Evolutionary conservation across 164 flowering plant genomes (phyloP).

Genomic region (Berberis thunbergii): DNA sequence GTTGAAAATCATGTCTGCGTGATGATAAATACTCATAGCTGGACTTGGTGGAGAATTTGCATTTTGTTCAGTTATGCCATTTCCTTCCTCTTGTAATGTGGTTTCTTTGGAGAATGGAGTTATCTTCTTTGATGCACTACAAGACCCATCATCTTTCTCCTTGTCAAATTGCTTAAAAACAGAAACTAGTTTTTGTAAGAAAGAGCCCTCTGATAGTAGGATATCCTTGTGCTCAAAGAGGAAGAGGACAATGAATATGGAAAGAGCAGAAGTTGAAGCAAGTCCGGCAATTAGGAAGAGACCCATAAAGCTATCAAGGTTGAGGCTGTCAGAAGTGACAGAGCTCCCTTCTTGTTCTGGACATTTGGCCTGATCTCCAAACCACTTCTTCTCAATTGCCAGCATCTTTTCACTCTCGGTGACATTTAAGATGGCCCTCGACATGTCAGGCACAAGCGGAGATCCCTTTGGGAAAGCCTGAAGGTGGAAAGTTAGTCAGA

Average conservation of each 20-base stretch:
- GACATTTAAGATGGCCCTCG: slow-evolving; percentile 15
- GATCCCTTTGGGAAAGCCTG: slow-evolving; percentile 15
- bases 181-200: neutral
- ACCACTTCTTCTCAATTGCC: slow-evolving; percentile 9
- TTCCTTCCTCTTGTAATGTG: neutral
- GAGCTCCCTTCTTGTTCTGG: neutral
- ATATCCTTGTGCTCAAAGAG: slow-evolving; percentile 8
- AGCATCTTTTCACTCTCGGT: slow-evolving; percentile 9
- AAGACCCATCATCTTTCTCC: neutral
- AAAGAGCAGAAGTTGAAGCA: slow-evolving; percentile 19
- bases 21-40: neutral
- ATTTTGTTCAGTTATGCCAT: neutral
- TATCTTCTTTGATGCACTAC: neutral
- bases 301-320: slow-evolving; percentile 15
- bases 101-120: neutral
- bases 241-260: slow-evolving; percentile 14
- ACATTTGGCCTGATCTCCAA: slow-evolving; percentile 1
- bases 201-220: neutral
- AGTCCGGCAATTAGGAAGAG: slow-evolving; percentile 37
- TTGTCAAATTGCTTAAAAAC: neutral
- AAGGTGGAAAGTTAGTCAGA: too few relatives aligned
- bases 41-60: neutral
- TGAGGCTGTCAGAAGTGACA: slow-evolving; percentile 5
- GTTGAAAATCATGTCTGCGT: neutral
- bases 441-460: slow-evolving; percentile 12